Conservation (phyloP, 805 yeast species). For the Tetrapisispora arboricola region DNA sequence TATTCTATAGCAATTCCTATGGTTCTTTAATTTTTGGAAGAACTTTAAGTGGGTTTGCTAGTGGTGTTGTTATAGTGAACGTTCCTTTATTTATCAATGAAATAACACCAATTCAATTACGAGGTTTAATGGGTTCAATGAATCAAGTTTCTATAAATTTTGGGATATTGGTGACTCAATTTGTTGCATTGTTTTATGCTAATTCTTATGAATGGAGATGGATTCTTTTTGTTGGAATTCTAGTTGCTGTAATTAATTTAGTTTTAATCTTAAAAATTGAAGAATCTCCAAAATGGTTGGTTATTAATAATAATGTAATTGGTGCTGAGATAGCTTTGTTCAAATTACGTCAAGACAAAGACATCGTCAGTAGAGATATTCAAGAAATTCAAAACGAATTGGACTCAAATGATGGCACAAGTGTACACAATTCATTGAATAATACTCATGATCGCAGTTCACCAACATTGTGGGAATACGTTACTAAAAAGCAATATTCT, state of each 20-base stretch:
- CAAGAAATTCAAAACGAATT: conserved; percentile 8
- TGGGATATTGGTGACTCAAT: conserved; percentile 77
- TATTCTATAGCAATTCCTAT: conserved; percentile 41
- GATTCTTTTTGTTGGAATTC: conserved; percentile 51
- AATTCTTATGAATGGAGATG: conserved; percentile 61
- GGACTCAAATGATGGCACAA: conserved; percentile 1
- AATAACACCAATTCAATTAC: conserved; percentile 54
- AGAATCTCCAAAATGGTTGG: conserved; percentile 84
- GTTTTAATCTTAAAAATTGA: conserved; percentile 36
- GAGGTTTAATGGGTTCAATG: conserved; percentile 81
- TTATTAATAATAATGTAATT: conserved; percentile 9
- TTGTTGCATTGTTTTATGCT: conserved; percentile 60
- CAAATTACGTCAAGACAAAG: conserved; percentile 29
- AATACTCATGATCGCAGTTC: conserved; percentile 3
- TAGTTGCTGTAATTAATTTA: conserved; percentile 43
- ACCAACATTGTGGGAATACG: conserved; percentile 33
- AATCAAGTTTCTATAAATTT: conserved; percentile 77
- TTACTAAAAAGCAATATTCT: conserved; percentile 40
- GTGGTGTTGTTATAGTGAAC: conserved; percentile 79
- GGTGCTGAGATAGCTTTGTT: conserved; percentile 34
- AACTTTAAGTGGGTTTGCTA: conserved; percentile 70
- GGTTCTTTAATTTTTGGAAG: conserved; percentile 51
- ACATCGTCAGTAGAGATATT: conserved; percentile 21
- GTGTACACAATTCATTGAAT: conserved; percentile 4
- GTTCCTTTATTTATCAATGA: conserved; percentile 78